Base-by-base conservation (phyloP, 106 monocot species). In the Iris macrosiphon region DNA sequence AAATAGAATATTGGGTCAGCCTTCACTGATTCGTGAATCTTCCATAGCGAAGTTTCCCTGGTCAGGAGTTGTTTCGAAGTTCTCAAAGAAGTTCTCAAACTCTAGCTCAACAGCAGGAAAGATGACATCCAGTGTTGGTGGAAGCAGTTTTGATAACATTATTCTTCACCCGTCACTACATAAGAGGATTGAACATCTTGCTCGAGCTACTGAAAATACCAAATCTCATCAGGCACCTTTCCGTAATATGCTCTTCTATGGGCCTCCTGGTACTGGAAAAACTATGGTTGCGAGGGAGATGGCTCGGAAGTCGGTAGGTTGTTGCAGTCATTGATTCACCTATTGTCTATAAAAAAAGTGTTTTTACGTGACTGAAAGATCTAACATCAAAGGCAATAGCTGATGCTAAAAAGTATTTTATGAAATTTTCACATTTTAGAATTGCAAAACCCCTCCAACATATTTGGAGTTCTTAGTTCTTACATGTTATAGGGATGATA, bases 181-280 rank as follows among this genome's bases (percentile, higher is more conserved):
- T 9, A 71, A 44, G 48, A 81, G 94, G 48, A 89, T 94, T 34
- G 81, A 85, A 31, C 81, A 71, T 26, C 75, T 94, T 52, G 94
- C 94, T 29, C 80, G 84, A 45, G 88, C 94, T 15, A 94, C 94
- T 14, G 76, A 79, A 45, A 89, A 94, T 31, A 94, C 94, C 6
- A 94, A 89, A 60, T 72, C 80, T 22, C 94, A 94, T 76, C 75
- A 81, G 74, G 94, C 94, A 55, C 94, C 94, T 46, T 94, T 94
- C 24, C 81, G 94, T 15, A 94, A 94, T 59, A 94, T 94, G 94
- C 77, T 94, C 27, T 94, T 94, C 68, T 89, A 89, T 52, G 94
- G 94, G 20, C 89, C 84, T 42, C 94, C 94, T 61, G 94, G 94
- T 21, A 94, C 94, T 17, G 94, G 94, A 4, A 94, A 94, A 69